phyloP scores from a whole-genome alignment of 257 asterid species.

The Ilex aquifolium region DNA sequence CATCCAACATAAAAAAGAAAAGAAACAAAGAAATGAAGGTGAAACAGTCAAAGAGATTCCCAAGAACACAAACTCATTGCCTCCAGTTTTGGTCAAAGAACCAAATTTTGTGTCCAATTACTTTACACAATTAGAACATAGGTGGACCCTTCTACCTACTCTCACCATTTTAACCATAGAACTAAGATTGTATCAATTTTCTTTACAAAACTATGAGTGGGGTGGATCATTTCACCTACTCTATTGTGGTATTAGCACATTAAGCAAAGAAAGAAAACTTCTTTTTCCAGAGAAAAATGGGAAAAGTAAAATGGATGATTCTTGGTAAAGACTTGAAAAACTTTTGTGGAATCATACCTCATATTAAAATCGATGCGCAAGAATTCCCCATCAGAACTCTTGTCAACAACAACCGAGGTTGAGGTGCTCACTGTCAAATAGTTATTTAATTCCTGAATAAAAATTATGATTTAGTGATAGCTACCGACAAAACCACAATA shows the following conservation, averaged over 20 bases:
- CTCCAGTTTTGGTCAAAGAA: too few relatives aligned
- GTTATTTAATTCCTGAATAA: conserved; percentile 63
- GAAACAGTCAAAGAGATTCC: too few relatives aligned
- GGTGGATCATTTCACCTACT: neutral
- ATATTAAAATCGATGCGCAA: conserved; percentile 82
- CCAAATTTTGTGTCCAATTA: too few relatives aligned
- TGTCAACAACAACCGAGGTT: conserved; percentile 73
- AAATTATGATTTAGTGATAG: neutral
- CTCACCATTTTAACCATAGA: too few relatives aligned
- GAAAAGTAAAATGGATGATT: neutral
- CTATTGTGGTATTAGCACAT: neutral
- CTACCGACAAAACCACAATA: neutral
- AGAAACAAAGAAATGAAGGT: too few relatives aligned
- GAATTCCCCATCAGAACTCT: conserved; percentile 86
- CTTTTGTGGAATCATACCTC: conserved; percentile 40
- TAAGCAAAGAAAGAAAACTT: neutral
- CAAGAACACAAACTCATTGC: too few relatives aligned
- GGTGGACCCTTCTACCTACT: too few relatives aligned
- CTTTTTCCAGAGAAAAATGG: neutral
- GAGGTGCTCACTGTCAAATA: conserved; percentile 66
- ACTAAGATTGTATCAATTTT: neutral
- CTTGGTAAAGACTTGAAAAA: neutral
- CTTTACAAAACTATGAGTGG: neutral
- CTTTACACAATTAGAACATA: too few relatives aligned
- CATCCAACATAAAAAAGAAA: too few relatives aligned